Conservation (phyloP, 805 yeast species). For the Hanseniaspora hatyaiensis region DNA sequence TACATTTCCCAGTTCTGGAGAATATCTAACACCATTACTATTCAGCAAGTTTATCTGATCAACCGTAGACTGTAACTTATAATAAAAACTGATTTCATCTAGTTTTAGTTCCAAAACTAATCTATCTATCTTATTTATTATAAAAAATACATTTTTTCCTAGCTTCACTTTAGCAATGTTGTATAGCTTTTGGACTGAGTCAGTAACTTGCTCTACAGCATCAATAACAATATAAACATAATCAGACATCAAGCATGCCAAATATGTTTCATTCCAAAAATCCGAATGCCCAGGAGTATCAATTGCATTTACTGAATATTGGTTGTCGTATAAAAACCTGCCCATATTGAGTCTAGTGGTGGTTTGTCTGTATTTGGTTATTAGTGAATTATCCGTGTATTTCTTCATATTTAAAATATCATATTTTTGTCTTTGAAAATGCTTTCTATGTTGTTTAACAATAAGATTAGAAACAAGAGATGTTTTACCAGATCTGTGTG, state of each 20-base stretch:
- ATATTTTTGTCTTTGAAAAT: conserved; percentile 22
- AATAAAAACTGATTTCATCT: conserved; percentile 62
- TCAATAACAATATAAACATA: conserved; percentile 54
- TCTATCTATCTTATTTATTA: conserved; percentile 75
- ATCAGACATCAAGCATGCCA: conserved; percentile 51
- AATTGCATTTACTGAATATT: conserved; percentile 46
- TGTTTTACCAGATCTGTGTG: conserved; percentile 77
- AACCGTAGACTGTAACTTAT: conserved; percentile 49
- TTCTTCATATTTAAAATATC: conserved; percentile 6
- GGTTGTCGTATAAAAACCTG: conserved; percentile 45
- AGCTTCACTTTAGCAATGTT: conserved; percentile 40
- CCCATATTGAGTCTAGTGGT: conserved; percentile 54
- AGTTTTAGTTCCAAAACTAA: conserved; percentile 67
- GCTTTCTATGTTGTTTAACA: conserved; percentile 45
- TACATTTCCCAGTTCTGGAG: conserved; percentile 58
- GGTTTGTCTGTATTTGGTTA: conserved; percentile 62
- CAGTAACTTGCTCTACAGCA: conserved; percentile 67
- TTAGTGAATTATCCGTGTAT: conserved; percentile 58
- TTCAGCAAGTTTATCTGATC: conserved; percentile 54
- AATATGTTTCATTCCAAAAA: conserved; percentile 63
- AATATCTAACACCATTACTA: conserved; percentile 29
- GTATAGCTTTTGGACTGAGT: conserved; percentile 36
- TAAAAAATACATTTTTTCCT: conserved; percentile 44
- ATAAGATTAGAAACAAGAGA: conserved; percentile 59
- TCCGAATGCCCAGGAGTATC: conserved; percentile 92